A percentile compares a stretch with the other conserved stretches of the same genome.
Conservation (phyloP, 306 rosid species). For the Luffa acutangula region DNA sequence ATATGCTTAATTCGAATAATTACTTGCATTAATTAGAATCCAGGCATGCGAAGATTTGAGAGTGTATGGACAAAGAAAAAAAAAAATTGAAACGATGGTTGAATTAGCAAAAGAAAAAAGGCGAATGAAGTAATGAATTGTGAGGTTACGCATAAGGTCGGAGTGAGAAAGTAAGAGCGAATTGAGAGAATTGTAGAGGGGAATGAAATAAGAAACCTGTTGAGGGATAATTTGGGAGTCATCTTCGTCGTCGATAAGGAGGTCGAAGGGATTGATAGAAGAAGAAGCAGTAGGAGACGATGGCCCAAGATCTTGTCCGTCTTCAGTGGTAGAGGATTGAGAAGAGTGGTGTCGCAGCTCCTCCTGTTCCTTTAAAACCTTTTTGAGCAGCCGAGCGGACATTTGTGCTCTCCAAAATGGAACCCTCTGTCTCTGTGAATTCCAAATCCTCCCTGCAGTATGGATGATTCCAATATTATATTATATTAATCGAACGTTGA, state of each 20-base stretch:
- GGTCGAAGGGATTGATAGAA: slow-evolving; percentile 69
- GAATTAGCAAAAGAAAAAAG: background rate
- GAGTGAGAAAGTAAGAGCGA: background rate
- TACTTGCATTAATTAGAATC: background rate
- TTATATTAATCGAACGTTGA: no score
- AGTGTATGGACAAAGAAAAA: background rate
- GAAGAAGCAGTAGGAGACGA: slow-evolving; percentile 29
- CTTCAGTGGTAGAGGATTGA: slow-evolving; percentile 12
- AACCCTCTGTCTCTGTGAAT: background rate
- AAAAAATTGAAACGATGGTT: background rate
- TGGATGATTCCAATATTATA: background rate
- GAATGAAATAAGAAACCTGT: slow-evolving; percentile 34
- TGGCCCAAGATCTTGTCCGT: slow-evolving; percentile 21
- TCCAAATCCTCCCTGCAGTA: background rate
- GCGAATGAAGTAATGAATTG: background rate
- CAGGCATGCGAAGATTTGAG: background rate
- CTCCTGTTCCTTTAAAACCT: slow-evolving; percentile 51
- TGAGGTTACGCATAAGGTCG: background rate
- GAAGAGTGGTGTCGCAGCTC: slow-evolving; percentile 12
- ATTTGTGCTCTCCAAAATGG: slow-evolving; percentile 14
- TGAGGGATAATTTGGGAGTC: slow-evolving; percentile 17
- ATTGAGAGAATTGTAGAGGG: background rate
- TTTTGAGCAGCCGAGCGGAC: slow-evolving; percentile 78
- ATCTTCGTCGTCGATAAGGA: slow-evolving; percentile 38
- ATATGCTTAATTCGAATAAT: background rate